phyloP scores from a whole-genome alignment of 306 rosid genomes.

The Acacia confusa region DNA sequence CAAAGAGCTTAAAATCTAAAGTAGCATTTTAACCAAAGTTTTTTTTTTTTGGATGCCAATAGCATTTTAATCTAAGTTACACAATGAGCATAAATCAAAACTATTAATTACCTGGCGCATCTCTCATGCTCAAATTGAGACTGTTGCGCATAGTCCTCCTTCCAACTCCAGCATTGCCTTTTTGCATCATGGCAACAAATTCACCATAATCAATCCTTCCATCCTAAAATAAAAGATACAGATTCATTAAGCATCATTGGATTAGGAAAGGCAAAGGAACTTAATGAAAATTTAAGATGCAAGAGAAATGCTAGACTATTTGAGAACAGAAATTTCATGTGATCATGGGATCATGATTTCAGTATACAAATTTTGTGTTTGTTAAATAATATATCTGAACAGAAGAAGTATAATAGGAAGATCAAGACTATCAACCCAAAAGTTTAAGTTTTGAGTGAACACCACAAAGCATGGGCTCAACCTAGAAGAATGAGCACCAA shows the following conservation, averaged over 20 bases:
- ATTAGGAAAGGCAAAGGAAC: constrained; percentile 14
- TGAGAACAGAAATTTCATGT: constrained; percentile 26
- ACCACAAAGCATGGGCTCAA: background rate
- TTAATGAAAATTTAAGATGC: background rate
- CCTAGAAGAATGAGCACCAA: background rate
- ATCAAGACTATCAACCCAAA: constrained; percentile 9
- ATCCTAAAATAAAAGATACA: constrained; percentile 53
- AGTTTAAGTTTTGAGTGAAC: background rate
- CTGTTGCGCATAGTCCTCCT: constrained; percentile 95
- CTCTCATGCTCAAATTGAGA: constrained; percentile 91
- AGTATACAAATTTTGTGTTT: constrained; percentile 2
- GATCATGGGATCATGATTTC: constrained; percentile 7
- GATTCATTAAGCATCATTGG: constrained; percentile 29
- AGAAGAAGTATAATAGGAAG: constrained; percentile 10
- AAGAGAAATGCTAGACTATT: constrained; percentile 24
- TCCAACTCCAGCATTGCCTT: constrained; percentile 84
- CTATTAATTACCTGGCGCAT: constrained; percentile 69
- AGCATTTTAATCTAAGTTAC: constrained; percentile 29
- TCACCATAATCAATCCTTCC: constrained; percentile 95
- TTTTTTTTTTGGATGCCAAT: background rate
- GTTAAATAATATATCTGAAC: constrained; percentile 11
- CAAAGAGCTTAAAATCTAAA: background rate
- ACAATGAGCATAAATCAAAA: constrained; percentile 40
- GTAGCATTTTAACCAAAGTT: constrained; percentile 27
- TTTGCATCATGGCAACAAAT: constrained; percentile 96